A percentile compares a stretch with the other conserved stretches of the same genome.
These are phyloP conservation scores for Phanerochaete carnosa DNA, from an alignment of 768 basidiomycete species.

Conservation along the genomic window DNA sequence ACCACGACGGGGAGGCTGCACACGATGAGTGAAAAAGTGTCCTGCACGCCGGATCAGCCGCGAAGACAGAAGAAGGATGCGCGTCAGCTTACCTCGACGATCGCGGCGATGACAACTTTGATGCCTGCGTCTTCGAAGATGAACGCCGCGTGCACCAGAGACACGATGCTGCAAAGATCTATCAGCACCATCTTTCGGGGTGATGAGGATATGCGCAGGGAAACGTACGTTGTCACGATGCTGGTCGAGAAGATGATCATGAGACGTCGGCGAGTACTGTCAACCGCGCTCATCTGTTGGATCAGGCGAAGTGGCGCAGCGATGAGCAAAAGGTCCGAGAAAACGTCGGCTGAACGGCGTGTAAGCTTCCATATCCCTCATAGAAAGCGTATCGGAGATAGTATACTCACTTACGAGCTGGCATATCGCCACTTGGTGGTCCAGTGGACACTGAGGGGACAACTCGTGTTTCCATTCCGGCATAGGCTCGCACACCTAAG, in stretches of 20 bases:
- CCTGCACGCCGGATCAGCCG: slow-evolving; percentile 9
- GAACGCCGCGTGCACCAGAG: slow-evolving; percentile 26
- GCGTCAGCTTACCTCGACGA: slow-evolving; percentile 25
- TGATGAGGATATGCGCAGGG: neutral
- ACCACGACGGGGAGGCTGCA: slow-evolving; percentile 14
- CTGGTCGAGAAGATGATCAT: slow-evolving; percentile 55
- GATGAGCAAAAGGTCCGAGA: slow-evolving; percentile 46
- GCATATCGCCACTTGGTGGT: slow-evolving; percentile 45
- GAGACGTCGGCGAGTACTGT: slow-evolving; percentile 38
- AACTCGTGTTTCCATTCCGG: slow-evolving; percentile 34
- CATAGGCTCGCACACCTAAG: slow-evolving; percentile 40
- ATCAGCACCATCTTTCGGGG: neutral
- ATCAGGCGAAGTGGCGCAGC: slow-evolving; percentile 44
- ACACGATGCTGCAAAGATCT: slow-evolving; percentile 17
- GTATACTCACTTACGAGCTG: slow-evolving; percentile 47
- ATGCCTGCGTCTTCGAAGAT: slow-evolving; percentile 25
- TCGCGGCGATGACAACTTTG: slow-evolving; percentile 27
- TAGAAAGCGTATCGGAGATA: neutral
- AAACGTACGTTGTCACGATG: slow-evolving; percentile 21
- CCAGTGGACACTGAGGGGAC: slow-evolving; percentile 41
- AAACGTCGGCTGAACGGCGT: slow-evolving; percentile 38
- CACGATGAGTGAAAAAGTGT: slow-evolving; percentile 14
- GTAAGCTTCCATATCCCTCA: neutral
- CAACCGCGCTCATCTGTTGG: slow-evolving; percentile 35
- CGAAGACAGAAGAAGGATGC: slow-evolving; percentile 10